Percentiles rank a stretch among this genome's conserved stretches.
Evolutionary conservation across 2,329 filamentous ascomycete species (phyloP).

Genomic region (Pseudogymnoascus sp.): DNA sequence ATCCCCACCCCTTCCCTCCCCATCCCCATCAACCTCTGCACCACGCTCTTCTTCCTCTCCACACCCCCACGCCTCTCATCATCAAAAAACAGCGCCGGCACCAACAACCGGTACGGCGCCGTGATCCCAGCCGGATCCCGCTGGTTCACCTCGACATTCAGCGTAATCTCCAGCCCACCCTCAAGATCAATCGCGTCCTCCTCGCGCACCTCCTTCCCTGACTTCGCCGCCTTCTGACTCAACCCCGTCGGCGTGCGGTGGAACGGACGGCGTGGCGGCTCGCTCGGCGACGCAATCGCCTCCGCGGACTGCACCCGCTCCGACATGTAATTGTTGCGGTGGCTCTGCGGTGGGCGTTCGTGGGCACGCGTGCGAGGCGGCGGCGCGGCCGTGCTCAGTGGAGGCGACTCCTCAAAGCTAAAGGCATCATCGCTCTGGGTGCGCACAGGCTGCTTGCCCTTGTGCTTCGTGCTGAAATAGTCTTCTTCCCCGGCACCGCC

Average conservation of each 20-base stretch:
- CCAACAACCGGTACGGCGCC: conserved; percentile 74
- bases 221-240: conserved; percentile 51
- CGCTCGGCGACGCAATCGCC: conserved; percentile 2
- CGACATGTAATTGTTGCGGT: neutral
- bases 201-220: conserved; percentile 32
- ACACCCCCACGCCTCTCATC: neutral
- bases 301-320: neutral
- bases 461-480: conserved; percentile 35
- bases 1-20: neutral
- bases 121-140: conserved; percentile 84
- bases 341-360: neutral
- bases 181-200: conserved; percentile 64
- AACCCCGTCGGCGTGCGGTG: conserved; percentile 64
- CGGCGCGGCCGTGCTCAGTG: neutral
- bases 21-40: conserved; percentile 1
- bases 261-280: conserved; percentile 34
- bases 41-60: neutral
- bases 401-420: neutral
- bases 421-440: neutral
- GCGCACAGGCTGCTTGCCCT: neutral
- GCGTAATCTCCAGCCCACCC: conserved; percentile 73
- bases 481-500: conserved; percentile 43
- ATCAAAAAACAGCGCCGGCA: conserved; percentile 43
- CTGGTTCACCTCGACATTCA: conserved; percentile 84
- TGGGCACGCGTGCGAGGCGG: neutral